These are phyloP conservation scores for Pyrenula aspistea DNA, from an alignment of 495 filamentous ascomycete species.

Conservation along the genomic window DNA sequence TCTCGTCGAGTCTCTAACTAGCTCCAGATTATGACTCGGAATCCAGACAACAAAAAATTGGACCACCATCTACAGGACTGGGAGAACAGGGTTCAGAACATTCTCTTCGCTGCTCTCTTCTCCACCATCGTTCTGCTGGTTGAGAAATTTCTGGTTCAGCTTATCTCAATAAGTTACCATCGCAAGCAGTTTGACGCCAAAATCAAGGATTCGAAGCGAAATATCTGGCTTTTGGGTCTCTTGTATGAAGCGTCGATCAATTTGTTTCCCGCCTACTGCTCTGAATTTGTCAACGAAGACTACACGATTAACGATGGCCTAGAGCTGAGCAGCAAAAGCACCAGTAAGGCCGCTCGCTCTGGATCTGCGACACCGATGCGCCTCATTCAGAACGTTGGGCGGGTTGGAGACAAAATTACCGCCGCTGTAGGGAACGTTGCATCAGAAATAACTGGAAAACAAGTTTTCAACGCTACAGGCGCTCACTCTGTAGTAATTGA, in stretches of 20 bases:
- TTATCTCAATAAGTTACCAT: slow-evolving; percentile 92
- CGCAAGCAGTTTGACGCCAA: slow-evolving; percentile 80
- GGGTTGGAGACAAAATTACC: slow-evolving; percentile 82
- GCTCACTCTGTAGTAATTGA: slow-evolving; percentile 81
- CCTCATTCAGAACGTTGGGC: slow-evolving; percentile 61
- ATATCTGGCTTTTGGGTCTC: slow-evolving; percentile 63
- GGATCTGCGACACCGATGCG: slow-evolving; percentile 64
- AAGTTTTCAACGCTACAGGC: slow-evolving; percentile 81
- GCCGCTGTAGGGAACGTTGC: slow-evolving; percentile 90
- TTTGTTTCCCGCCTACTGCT: slow-evolving; percentile 84
- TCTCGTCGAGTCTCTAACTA: neutral
- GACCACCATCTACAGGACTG: slow-evolving; percentile 32
- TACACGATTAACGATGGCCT: slow-evolving; percentile 78
- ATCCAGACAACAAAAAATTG: slow-evolving; percentile 20
- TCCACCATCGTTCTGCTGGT: slow-evolving; percentile 64
- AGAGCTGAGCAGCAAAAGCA: slow-evolving; percentile 13
- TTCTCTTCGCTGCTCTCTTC: slow-evolving; percentile 67
- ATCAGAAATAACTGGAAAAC: slow-evolving; percentile 85
- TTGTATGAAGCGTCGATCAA: slow-evolving; percentile 81
- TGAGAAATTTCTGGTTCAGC: slow-evolving; percentile 77
- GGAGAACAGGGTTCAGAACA: slow-evolving; percentile 51
- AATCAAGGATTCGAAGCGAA: slow-evolving; percentile 81
- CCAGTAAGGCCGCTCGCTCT: slow-evolving; percentile 17
- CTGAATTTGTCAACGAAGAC: slow-evolving; percentile 84
- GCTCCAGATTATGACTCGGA: slow-evolving; percentile 40